phyloP scores from a whole-genome alignment of 805 yeast species.

The baker's yeast (Saccharomyces cerevisiae) region DNA sequence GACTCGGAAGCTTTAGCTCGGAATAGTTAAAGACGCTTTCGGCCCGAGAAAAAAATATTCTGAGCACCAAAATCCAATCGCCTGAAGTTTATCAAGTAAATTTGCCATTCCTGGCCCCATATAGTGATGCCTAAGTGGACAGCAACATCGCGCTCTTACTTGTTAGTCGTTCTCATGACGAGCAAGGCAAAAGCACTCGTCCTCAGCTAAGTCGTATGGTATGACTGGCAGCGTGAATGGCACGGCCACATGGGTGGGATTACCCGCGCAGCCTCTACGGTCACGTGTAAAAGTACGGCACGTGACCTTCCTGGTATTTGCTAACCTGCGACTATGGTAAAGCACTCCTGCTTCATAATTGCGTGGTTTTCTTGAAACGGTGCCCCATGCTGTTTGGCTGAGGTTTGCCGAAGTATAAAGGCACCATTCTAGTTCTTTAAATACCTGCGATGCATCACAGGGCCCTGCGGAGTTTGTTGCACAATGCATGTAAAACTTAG shows the following conservation, averaged over 20 bases:
- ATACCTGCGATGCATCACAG: slow-evolving; percentile 2
- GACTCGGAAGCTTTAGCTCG: background rate
- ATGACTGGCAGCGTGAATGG: slow-evolving; percentile 20
- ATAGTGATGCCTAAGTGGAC: background rate
- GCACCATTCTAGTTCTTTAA: slow-evolving; percentile 48
- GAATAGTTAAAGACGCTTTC: background rate
- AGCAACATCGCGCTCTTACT: background rate
- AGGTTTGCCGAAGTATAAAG: slow-evolving; percentile 67
- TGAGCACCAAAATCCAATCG: background rate
- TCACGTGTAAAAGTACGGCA: background rate
- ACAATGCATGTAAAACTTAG: slow-evolving; percentile 56
- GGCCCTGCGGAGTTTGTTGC: slow-evolving; percentile 35
- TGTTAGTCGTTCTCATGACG: background rate
- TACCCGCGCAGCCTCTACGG: background rate
- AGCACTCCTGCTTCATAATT: slow-evolving; percentile 53
- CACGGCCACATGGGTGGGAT: slow-evolving; percentile 9
- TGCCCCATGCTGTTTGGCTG: slow-evolving; percentile 79
- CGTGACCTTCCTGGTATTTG: background rate
- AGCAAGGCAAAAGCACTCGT: slow-evolving; percentile 15
- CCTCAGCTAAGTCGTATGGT: slow-evolving; percentile 11
- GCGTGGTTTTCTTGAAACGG: slow-evolving; percentile 26
- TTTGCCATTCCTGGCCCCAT: background rate
- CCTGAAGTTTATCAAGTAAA: background rate
- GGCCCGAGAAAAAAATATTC: background rate
- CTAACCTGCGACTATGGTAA: slow-evolving; percentile 20